Evolutionary conservation across 2,329 filamentous ascomycete genomes (phyloP), one percentile per base, ranked within the genome.

Genomic region (Aspergillus tubingensis): DNA sequence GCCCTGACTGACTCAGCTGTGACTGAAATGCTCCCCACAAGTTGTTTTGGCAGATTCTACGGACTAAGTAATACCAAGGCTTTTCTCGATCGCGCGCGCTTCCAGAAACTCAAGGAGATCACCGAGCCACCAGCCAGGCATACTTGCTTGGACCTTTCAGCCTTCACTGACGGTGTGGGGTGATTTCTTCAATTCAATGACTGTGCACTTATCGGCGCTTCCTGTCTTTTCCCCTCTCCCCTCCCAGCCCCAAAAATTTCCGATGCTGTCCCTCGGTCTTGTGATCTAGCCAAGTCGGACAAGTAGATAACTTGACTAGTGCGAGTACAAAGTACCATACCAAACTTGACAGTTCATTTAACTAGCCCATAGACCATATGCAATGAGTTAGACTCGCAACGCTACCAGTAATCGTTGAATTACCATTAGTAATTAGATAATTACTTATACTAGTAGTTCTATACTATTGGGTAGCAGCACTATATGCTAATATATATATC

Each of bases 1-100:
- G 38, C 25, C 41, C n/a, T 44, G 32, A 41, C 39, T 55, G 53
- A 55, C 39, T 55, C 53, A 55, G 15, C 39, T 5, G 10, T 30
- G 25, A 15, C 19, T n/a, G 32, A 15, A 11, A 36, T 36, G 32
- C 25, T 10, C 52, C 52, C 53, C 53, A 55, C 53, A 53, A 53
- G 43, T 44, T 38, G 36, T 39, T n/a, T 10, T 19, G 53, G 36
- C 32, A 55, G 39, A 47, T 44, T 25, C 36, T n/a, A n/a, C n/a
- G n/a, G n/a, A n/a, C n/a, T n/a, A n/a, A 30, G 27, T 11, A 30
- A 30, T 11, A 8, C 7, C 25, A 30, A 30, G 44, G 41, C 32
- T 25, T 53, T 53, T 43, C 43, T 13, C 11, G 32, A 53, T 53
- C 51, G 51, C 41, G 41, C 41, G 51, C 32, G 15, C 39, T 15